Conservation (phyloP, 345 rosid genomes). For the Salix udensis region DNA sequence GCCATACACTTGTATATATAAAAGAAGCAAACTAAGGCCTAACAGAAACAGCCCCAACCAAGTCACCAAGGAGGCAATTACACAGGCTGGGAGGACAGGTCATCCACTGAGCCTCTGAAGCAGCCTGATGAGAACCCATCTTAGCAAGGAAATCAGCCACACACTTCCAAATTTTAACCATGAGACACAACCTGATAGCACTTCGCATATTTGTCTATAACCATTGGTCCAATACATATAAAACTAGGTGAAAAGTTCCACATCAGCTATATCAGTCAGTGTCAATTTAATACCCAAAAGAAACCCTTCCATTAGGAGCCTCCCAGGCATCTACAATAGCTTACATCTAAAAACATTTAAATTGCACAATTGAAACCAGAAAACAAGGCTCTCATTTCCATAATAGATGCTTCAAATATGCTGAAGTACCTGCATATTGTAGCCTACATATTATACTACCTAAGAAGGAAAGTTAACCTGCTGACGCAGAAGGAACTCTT, state of each 20-base stretch:
- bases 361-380: not conserved
- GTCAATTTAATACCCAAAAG: not conserved
- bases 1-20: no score
- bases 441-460: not conserved
- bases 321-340: not conserved
- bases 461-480: conserved; percentile 55
- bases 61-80: no score
- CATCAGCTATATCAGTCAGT: not conserved
- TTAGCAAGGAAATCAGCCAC: not conserved
- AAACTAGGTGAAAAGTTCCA: not conserved
- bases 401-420: not conserved
- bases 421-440: not conserved
- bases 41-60: no score
- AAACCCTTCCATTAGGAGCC: not conserved
- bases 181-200: not conserved
- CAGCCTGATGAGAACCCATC: no score
- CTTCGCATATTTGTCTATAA: not conserved
- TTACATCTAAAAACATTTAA: not conserved
- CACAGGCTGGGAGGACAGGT: no score
- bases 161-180: not conserved
- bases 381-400: not conserved
- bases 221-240: not conserved
- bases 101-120: no score
- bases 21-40: no score
- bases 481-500: conserved; percentile 97